phyloP scores from a whole-genome alignment of 2,329 filamentous ascomycete species.

The Knufia petricola region DNA sequence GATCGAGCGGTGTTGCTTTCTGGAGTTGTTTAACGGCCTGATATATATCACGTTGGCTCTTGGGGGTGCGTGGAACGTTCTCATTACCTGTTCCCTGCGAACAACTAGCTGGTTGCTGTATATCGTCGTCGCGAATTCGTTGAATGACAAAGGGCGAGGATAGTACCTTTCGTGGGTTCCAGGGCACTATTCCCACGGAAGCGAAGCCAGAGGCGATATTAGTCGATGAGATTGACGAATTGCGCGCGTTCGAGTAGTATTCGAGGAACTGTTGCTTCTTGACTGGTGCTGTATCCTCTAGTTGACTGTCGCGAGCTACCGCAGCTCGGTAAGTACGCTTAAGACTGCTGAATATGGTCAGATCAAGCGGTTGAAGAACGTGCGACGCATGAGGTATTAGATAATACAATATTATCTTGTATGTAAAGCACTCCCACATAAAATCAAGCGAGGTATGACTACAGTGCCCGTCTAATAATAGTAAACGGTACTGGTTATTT shows the following conservation, averaged over 20 bases:
- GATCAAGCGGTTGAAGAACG: constrained; percentile 19
- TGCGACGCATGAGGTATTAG: constrained; percentile 22
- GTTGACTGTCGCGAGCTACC: background rate
- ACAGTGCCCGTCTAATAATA: constrained; percentile 18
- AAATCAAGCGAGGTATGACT: constrained; percentile 18
- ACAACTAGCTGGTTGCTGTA: too few species aligned
- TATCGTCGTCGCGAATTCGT: background rate
- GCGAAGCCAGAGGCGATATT: background rate
- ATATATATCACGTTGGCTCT: background rate
- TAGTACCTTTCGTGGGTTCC: background rate
- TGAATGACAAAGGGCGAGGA: constrained; percentile 4
- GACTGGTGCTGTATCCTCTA: constrained; percentile 1
- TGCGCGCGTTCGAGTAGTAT: background rate
- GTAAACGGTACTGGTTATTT: constrained; percentile 10
- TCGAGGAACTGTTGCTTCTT: constrained; percentile 5
- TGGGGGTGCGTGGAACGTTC: background rate
- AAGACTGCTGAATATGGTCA: constrained; percentile 13
- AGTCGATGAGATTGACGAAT: background rate
- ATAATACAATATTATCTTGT: constrained; percentile 20
- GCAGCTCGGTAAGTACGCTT: constrained; percentile 9
- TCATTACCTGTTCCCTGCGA: too few species aligned
- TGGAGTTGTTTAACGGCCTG: background rate
- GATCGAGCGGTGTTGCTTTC: background rate
- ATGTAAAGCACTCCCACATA: constrained; percentile 16
- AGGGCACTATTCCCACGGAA: background rate